Evolutionary conservation across 2,329 filamentous ascomycete genomes (phyloP).

Genomic region (Penicillium sp.): DNA sequence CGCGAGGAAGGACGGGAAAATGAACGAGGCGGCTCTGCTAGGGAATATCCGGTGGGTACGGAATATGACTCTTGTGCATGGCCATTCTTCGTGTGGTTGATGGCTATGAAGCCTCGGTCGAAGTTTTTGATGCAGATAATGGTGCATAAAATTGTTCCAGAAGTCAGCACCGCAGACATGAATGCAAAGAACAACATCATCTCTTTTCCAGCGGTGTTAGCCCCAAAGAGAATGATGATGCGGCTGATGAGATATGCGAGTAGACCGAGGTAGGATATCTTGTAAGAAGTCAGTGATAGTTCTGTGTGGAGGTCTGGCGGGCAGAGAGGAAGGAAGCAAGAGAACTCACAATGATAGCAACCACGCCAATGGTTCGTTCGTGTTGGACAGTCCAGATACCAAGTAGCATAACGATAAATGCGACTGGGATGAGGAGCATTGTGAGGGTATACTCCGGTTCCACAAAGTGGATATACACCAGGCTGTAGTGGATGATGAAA

Average conservation of each 20-base stretch:
- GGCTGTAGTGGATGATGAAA: neutral
- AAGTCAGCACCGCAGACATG: neutral
- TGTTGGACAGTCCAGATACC: neutral
- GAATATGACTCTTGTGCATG: neutral
- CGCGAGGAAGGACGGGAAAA: neutral
- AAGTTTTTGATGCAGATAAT: neutral
- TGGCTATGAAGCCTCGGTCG: neutral
- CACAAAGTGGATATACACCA: neutral
- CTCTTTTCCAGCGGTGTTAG: neutral
- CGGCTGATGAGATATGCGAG: neutral
- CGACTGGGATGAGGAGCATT: neutral
- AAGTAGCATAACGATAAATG: neutral
- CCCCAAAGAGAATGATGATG: neutral
- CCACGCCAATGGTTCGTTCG: too few relatives aligned
- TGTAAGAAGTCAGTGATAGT: neutral
- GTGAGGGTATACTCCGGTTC: neutral
- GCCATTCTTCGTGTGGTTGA: neutral
- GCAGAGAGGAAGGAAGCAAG: neutral
- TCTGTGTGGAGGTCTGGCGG: too few relatives aligned
- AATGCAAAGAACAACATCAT: conserved; percentile 1
- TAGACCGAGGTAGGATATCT: neutral
- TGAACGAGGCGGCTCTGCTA: neutral
- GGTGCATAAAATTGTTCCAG: neutral
- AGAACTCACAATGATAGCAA: neutral
- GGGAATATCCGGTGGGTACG: neutral